These are phyloP conservation scores for Hypoxylon crocopeplum DNA, from an alignment of 495 filamentous ascomycete species.

Conservation along the genomic window DNA sequence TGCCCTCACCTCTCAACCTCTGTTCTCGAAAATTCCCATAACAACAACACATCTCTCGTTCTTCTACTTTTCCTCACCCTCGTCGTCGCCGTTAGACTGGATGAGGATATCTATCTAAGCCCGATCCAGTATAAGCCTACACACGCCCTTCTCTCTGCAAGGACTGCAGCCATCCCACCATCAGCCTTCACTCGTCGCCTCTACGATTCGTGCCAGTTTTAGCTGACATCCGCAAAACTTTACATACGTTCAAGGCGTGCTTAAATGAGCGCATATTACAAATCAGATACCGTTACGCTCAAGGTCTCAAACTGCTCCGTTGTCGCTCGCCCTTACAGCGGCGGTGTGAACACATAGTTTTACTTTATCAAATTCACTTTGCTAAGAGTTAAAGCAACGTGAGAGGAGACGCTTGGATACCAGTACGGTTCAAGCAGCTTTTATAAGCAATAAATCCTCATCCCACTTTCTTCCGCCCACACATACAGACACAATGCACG, in stretches of 20 bases:
- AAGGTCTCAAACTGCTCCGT: background rate
- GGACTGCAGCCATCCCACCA: constrained; percentile 15
- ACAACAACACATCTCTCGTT: constrained; percentile 5
- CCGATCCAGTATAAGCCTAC: constrained; percentile 17
- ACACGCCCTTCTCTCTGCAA: background rate
- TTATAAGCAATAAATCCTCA: constrained; percentile 17
- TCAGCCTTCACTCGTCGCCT: too few species aligned
- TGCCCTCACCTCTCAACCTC: constrained; percentile 28
- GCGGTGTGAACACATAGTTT: constrained; percentile 20
- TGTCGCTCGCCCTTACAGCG: constrained; percentile 7
- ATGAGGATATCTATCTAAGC: background rate
- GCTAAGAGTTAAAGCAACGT: constrained; percentile 11
- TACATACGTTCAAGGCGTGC: constrained; percentile 17
- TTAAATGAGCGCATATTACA: constrained; percentile 25
- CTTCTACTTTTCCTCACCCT: background rate
- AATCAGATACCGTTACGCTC: too few species aligned
- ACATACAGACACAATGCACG: constrained; percentile 50
- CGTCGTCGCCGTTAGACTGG: background rate
- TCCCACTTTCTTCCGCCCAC: constrained; percentile 9
- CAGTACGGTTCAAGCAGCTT: constrained; percentile 11
- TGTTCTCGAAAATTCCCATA: constrained; percentile 4
- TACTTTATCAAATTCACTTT: background rate
- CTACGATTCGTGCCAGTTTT: constrained; percentile 21
- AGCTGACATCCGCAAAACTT: constrained; percentile 21
- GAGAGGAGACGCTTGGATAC: constrained; percentile 15